These are phyloP conservation scores for Chiua virens DNA, from an alignment of 768 basidiomycete species.

Conservation along the genomic window DNA sequence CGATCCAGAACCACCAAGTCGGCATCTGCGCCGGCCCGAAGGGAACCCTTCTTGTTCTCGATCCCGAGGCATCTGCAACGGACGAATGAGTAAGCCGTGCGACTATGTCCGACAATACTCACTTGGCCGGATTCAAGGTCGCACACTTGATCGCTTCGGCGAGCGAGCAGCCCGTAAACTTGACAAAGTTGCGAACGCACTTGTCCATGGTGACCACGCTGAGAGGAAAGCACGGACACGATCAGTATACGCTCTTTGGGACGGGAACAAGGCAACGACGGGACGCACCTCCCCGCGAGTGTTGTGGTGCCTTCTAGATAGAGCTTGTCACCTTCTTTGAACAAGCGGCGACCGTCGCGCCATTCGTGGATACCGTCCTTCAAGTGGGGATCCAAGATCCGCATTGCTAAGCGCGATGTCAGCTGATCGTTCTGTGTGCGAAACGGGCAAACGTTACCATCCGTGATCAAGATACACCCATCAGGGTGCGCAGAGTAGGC, in stretches of 20 bases:
- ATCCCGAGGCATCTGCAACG: constrained; percentile 67
- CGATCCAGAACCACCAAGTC: constrained; percentile 78
- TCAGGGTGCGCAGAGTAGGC: constrained; percentile 84
- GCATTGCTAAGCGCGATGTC: constrained; percentile 57
- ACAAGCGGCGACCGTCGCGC: constrained; percentile 78
- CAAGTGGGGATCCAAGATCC: constrained; percentile 81
- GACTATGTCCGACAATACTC: constrained; percentile 16
- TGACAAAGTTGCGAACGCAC: constrained; percentile 82
- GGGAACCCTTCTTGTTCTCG: constrained; percentile 75
- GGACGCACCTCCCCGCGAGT: constrained; percentile 77
- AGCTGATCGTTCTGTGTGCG: not conserved
- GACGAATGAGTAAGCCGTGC: not conserved
- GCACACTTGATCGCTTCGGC: constrained; percentile 85
- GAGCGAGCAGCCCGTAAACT: constrained; percentile 81
- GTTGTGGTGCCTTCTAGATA: constrained; percentile 85
- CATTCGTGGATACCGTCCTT: constrained; percentile 85
- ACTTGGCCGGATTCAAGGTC: constrained; percentile 84
- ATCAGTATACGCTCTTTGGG: not conserved
- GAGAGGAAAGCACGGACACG: not conserved
- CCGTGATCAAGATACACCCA: constrained; percentile 86
- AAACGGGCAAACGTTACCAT: constrained; percentile 51
- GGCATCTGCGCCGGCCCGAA: constrained; percentile 82
- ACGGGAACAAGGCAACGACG: not conserved
- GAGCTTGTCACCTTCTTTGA: constrained; percentile 79
- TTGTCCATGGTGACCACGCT: constrained; percentile 83